Conservation (phyloP, 306 rosid genomes). For the Acacia crassicarpa region DNA sequence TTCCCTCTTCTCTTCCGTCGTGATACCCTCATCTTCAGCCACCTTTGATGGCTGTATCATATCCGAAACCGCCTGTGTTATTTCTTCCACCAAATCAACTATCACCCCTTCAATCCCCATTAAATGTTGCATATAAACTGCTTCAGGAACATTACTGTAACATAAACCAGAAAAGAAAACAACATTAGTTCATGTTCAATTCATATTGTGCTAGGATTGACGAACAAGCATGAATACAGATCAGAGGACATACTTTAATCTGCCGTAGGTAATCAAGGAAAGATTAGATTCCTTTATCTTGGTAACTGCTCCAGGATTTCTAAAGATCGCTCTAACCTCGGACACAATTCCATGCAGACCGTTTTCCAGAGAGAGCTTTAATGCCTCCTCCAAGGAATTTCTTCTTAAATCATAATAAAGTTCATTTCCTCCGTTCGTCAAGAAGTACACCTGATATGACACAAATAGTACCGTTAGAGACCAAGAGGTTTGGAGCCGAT, state of each 20-base stretch:
- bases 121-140: constrained; percentile 83
- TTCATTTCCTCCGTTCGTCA: constrained; percentile 88
- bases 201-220: neutral
- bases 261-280: constrained; percentile 74
- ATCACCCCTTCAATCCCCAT: constrained; percentile 96
- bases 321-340: constrained; percentile 71
- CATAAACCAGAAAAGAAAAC: neutral
- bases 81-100: constrained; percentile 83
- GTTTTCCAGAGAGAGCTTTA: constrained; percentile 70
- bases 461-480: neutral
- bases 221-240: neutral
- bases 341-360: constrained; percentile 89
- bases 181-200: neutral
- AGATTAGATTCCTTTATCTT: constrained; percentile 80
- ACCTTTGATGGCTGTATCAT: constrained; percentile 49
- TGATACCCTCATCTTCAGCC: constrained; percentile 37
- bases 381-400: constrained; percentile 88
- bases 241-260: constrained; percentile 59
- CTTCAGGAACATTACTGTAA: constrained; percentile 86
- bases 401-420: constrained; percentile 74
- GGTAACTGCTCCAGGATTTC: constrained; percentile 67
- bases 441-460: constrained; percentile 70
- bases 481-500: neutral
- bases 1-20: constrained; percentile 40
- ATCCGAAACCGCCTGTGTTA: constrained; percentile 64